Evolutionary conservation across 2,329 filamentous ascomycete genomes (phyloP).

Genomic region (Penicillium sp.): DNA sequence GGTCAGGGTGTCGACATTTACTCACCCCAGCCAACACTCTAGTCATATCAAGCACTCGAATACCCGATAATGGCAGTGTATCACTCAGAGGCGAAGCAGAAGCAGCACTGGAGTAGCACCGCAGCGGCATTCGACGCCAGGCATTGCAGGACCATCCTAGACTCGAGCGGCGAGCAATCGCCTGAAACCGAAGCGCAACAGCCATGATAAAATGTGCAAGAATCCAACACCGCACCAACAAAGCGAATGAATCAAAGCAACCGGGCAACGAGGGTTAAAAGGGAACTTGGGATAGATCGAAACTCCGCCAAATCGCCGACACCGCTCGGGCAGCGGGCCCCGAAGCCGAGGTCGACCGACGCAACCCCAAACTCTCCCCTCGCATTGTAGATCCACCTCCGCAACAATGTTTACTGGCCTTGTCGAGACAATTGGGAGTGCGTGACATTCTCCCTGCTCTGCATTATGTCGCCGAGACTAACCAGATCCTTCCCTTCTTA

Average conservation of each 20-base stretch:
- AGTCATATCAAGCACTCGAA: slow-evolving; percentile 94
- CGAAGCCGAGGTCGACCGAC: slow-evolving; percentile 32
- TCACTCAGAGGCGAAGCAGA: slow-evolving; percentile 44
- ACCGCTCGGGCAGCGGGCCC: slow-evolving; percentile 25
- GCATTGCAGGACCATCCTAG: slow-evolving; percentile 24
- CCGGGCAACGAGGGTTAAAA: slow-evolving; percentile 11
- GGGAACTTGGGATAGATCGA: slow-evolving; percentile 21
- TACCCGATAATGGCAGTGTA: slow-evolving; percentile 76
- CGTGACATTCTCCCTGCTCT: slow-evolving; percentile 38
- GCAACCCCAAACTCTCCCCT: slow-evolving; percentile 11
- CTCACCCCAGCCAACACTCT: slow-evolving; percentile 90
- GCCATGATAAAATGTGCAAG: slow-evolving; percentile 26
- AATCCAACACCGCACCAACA: slow-evolving; percentile 4
- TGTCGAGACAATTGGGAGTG: slow-evolving; percentile 90
- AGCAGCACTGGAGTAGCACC: slow-evolving; percentile 47
- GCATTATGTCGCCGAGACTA: slow-evolving; percentile 22
- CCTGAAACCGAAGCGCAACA: slow-evolving; percentile 28
- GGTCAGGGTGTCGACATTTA: slow-evolving; percentile 25
- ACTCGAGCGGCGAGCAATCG: slow-evolving; percentile 28
- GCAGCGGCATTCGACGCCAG: slow-evolving; percentile 29
- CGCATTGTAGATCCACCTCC: slow-evolving; percentile 21
- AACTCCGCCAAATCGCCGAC: slow-evolving; percentile 32
- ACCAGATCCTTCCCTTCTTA: slow-evolving; percentile 48
- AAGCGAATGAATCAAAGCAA: neutral
- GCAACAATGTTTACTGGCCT: slow-evolving; percentile 90